A percentile compares a stretch with the other conserved stretches of the same genome.
These are phyloP conservation scores for Miscanthus lutarioriparius DNA, from an alignment of 176 grass and related monocot species.

Conservation along the genomic window DNA sequence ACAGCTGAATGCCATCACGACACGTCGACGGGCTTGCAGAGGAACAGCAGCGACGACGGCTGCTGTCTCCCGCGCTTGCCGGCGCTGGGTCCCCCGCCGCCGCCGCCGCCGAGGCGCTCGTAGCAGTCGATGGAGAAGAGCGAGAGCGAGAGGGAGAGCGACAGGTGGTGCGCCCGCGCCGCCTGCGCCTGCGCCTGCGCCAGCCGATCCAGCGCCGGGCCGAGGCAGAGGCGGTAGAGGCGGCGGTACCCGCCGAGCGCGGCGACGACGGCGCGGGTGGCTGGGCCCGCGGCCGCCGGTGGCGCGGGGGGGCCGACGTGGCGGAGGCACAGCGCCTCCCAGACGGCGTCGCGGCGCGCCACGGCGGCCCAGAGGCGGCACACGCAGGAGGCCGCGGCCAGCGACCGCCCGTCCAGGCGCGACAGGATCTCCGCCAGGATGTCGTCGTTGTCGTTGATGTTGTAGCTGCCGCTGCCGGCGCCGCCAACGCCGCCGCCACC, in stretches of 20 bases:
- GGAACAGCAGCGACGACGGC: constrained; percentile 83
- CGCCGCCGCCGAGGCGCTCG: constrained; percentile 64
- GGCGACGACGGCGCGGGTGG: constrained; percentile 68
- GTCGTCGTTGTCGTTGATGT: constrained; percentile 92
- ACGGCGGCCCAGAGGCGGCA: constrained; percentile 78
- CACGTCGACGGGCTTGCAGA: constrained; percentile 86
- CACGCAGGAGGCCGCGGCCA: constrained; percentile 56
- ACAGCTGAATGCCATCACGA: constrained; percentile 44
- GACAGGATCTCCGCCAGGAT: constrained; percentile 79
- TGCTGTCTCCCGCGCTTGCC: constrained; percentile 27
- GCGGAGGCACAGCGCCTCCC: constrained; percentile 85
- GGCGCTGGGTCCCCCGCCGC: no score
- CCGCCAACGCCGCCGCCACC: not conserved
- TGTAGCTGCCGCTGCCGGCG: constrained; percentile 31
- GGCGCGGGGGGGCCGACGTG: constrained; percentile 35
- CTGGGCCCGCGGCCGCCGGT: not conserved
- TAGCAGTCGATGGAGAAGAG: constrained; percentile 99
- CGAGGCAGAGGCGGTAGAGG: constrained; percentile 88
- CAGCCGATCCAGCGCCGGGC: constrained; percentile 81
- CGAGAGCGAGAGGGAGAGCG: constrained; percentile 87
- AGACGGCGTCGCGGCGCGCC: constrained; percentile 65
- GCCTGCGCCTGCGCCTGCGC: constrained; percentile 23
- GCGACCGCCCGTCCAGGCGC: constrained; percentile 79
- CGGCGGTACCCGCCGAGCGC: constrained; percentile 96
- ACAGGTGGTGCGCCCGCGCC: constrained; percentile 46